phyloP scores from a whole-genome alignment of 192 early-diverging fungal genomes.

The Gorgonomyces haynaldii region DNA sequence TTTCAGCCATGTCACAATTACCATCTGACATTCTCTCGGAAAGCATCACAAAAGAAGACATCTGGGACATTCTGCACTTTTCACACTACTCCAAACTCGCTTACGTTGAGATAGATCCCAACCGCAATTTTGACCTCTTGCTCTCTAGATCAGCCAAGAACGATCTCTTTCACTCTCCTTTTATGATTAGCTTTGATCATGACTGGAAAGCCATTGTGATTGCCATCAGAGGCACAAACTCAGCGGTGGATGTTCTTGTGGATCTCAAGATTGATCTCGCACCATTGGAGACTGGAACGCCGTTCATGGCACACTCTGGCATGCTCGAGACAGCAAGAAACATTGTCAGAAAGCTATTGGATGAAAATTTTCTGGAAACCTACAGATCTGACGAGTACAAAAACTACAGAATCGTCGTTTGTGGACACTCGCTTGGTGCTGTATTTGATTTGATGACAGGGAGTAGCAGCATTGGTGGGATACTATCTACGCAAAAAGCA shows the following conservation, averaged over 20 bases:
- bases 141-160: conserved; percentile 9
- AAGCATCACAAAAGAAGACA: background rate
- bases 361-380: conserved; percentile 10
- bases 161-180: conserved; percentile 26
- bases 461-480: conserved; percentile 23
- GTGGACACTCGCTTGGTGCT: conserved; percentile 29
- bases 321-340: conserved; percentile 20
- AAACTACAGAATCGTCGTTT: conserved; percentile 22
- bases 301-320: conserved; percentile 15
- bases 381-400: conserved; percentile 10
- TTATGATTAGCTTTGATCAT: conserved; percentile 21
- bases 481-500: conserved; percentile 11
- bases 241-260: conserved; percentile 29
- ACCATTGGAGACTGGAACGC: background rate
- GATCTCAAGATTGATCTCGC: conserved; percentile 26
- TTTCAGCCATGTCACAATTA: background rate
- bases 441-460: conserved; percentile 10
- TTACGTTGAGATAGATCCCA: background rate
- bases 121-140: background rate
- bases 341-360: conserved; percentile 16
- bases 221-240: conserved; percentile 31
- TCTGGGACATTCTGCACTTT: conserved; percentile 8
- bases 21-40: background rate
- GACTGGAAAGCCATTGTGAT: conserved; percentile 26
- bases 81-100: conserved; percentile 7